Base-by-base conservation (phyloP, 345 rosid genomes). In the Eucalyptus marginata region DNA sequence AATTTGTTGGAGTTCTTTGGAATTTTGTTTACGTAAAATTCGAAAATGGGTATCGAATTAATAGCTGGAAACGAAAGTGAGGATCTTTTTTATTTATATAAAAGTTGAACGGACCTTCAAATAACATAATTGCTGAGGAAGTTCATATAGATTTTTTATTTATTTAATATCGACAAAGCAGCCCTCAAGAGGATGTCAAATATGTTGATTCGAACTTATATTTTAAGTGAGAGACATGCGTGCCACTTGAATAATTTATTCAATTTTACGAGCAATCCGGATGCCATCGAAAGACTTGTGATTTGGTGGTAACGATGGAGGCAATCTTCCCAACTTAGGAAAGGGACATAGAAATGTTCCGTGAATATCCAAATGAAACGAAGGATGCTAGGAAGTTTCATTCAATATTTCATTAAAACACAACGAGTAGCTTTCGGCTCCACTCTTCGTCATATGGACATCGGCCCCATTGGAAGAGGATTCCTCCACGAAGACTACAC, bases 121-220 rank as follows among this genome's bases (percentile, higher is more conserved):
- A 52, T 52, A 18, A 7, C 25, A 52, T 52, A 20, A 52, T 52
- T 20, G 5, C 7, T 3, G 58, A 18, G 25, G 9, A 52, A 52
- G 25, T 52, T 52, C 0, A 52, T 7, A 20, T 52, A 20, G 5
- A 52, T 52, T 18, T 18, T 52, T 52, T 36, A 36, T 7, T 52
- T 52, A 7, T 52, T 18, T 52, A 52, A 52, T 7, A 52, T 52
- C 25, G 8, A 52, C 58, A 52, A 52, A 20, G 22, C 5, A 20
- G 58, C 25, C 8, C 10, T 51, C 1, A 0, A 17, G 8, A 17
- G 2, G 1, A 51, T 17, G 4, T 0, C 14, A 5, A 12, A 3
- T 11, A 25, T 10, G 7, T 24, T 27, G 4, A 62, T 62, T 62
- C 33, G 4, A 29, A 13, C 33, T 27, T 29, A 29, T 62, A 62